Percentiles rank a stretch among this genome's conserved stretches.
phyloP scores from a whole-genome alignment of 1,284 basidiomycete genomes.

The Xanthoconium separans region DNA sequence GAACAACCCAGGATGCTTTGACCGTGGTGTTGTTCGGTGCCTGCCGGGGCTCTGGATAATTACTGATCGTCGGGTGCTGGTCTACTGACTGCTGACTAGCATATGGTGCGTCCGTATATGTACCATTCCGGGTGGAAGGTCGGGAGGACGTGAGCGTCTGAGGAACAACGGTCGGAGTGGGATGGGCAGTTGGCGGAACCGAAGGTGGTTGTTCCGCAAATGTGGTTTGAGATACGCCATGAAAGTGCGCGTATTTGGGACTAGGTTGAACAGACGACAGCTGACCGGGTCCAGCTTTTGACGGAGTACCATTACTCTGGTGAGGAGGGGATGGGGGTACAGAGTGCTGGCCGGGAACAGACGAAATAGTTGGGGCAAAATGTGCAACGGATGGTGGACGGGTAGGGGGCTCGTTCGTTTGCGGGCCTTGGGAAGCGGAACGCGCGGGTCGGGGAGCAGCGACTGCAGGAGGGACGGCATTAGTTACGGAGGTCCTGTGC shows the following conservation, averaged over 20 bases:
- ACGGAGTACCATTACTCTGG: slow-evolving; percentile 12
- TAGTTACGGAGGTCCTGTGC: slow-evolving; percentile 22
- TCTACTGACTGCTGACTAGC: slow-evolving; percentile 13
- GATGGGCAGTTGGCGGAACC: slow-evolving; percentile 15
- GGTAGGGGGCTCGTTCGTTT: slow-evolving; percentile 24
- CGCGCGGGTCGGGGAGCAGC: slow-evolving; percentile 31
- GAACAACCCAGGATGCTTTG: slow-evolving; percentile 35
- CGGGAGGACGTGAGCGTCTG: slow-evolving; percentile 28
- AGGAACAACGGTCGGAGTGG: slow-evolving; percentile 21
- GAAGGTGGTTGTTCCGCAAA: slow-evolving; percentile 22
- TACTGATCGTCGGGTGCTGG: slow-evolving; percentile 12
- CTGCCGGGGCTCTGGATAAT: slow-evolving; percentile 13
- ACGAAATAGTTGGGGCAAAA: slow-evolving; percentile 7
- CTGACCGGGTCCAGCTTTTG: slow-evolving; percentile 13
- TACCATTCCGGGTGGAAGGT: slow-evolving; percentile 26
- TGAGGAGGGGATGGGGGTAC: slow-evolving; percentile 22
- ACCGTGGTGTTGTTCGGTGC: slow-evolving; percentile 23
- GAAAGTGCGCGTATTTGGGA: slow-evolving; percentile 24
- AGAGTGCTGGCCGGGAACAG: slow-evolving; percentile 18
- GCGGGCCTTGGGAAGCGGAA: slow-evolving; percentile 30
- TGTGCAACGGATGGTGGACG: slow-evolving; percentile 28
- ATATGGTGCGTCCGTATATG: slow-evolving; percentile 7
- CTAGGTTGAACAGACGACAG: slow-evolving; percentile 26
- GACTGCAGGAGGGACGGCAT: slow-evolving; percentile 23
- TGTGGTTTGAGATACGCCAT: slow-evolving; percentile 13